Conservation (phyloP, 805 yeast species). For the Candida taoyuanica region DNA sequence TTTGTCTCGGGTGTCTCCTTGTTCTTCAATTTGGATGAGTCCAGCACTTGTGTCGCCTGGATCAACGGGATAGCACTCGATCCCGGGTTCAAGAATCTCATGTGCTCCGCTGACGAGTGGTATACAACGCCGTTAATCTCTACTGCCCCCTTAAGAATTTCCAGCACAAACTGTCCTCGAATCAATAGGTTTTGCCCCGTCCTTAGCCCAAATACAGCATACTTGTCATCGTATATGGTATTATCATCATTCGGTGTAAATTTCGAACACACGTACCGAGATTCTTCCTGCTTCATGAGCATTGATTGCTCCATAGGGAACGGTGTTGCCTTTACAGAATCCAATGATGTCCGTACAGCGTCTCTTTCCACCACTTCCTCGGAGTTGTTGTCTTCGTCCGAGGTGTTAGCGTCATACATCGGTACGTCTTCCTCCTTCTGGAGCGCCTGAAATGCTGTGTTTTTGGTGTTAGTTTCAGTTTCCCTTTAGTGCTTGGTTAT, state of each 20-base stretch:
- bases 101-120: conserved; percentile 27
- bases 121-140: conserved; percentile 36
- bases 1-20: conserved; percentile 30
- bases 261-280: conserved; percentile 30
- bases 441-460: conserved; percentile 22
- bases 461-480: not conserved
- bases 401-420: conserved; percentile 20
- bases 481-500: no score
- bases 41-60: conserved; percentile 36
- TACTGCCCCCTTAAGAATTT: conserved; percentile 44
- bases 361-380: not conserved
- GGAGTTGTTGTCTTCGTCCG: conserved; percentile 16
- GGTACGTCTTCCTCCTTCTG: conserved; percentile 16
- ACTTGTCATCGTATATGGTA: conserved; percentile 29
- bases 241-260: conserved; percentile 38
- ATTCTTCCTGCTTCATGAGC: conserved; percentile 4
- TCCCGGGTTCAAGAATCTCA: conserved; percentile 34
- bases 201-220: conserved; percentile 39
- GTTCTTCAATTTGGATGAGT: conserved; percentile 29
- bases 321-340: conserved; percentile 2
- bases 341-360: not conserved
- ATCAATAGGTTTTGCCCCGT: conserved; percentile 38
- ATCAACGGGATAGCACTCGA: conserved; percentile 39
- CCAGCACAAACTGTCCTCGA: conserved; percentile 42
- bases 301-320: not conserved